Evolutionary conservation across 176 grass and related monocot species (phyloP), one percentile per base, ranked within the genome.

Genomic region (Oryza meyeriana): DNA sequence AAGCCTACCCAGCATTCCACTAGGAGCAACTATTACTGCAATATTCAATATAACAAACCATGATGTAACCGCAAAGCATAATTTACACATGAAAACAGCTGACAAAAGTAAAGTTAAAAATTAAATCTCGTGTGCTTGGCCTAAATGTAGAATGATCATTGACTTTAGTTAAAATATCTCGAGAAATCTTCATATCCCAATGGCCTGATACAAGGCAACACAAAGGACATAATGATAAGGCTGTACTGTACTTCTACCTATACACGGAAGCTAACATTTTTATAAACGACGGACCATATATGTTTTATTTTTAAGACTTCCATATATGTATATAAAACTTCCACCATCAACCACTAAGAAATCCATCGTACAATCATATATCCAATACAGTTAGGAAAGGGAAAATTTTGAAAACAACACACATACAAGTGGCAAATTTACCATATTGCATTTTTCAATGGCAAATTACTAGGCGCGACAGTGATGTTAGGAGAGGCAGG

Each of bases 1-100:
- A 81, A 98, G 96, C 82, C 92, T 98, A 77, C 96, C 96, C 39
- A 94, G 82, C 93, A 95, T 98, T 59, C 96, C 96, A 89, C 88
- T 95, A 73, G 96, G 96, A 85, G 93, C 90, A 81, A 98, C 96
- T 89, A 98, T 81, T 90, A 95, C 96, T 98, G 93, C 82, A 93
- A 68, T 30, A 38, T 85, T 89, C 44, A 68, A 87, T 76, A 34
- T 76, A 86, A 66, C 66, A 74, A 76, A 44, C 66, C 72, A 76
- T 71, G 50, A 59, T 71, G 47, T 62, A 84, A 80, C 24, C 22
- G 81, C 33, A 83, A 28, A 69, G 25, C 31, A 70, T 22, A 63
- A 80, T 50, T 75, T 80, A 76, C 24, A 68, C 30, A 17, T 66
- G 66, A 33, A 30, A 78, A 79, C 27, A 61, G 32, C 47, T 74